phyloP scores from a whole-genome alignment of 768 basidiomycete genomes.

The Gloeostereum incarnatum region DNA sequence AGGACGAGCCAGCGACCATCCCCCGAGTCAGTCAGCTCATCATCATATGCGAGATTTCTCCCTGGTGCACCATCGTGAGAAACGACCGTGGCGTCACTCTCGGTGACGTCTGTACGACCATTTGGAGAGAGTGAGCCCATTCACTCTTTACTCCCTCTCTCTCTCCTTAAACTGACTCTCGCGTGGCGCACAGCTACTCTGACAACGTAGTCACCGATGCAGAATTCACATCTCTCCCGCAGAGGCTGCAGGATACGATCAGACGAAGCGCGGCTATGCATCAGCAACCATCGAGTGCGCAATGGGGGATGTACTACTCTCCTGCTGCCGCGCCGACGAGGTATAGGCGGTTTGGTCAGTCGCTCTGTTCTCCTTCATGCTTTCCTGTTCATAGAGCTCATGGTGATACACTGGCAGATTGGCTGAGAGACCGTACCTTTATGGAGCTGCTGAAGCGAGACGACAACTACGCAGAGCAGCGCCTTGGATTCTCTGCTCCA shows the following conservation, averaged over 20 bases:
- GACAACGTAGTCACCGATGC: constrained; percentile 57
- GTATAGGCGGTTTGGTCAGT: too few relatives aligned
- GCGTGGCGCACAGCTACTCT: constrained; percentile 41
- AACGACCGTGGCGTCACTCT: constrained; percentile 70
- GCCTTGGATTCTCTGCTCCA: constrained; percentile 44
- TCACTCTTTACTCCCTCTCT: background rate
- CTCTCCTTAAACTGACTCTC: constrained; percentile 2
- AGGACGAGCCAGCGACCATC: constrained; percentile 62
- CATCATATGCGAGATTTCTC: constrained; percentile 49
- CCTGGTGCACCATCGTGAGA: constrained; percentile 73
- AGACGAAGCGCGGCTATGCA: constrained; percentile 47
- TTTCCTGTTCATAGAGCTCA: background rate
- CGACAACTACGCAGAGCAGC: constrained; percentile 29
- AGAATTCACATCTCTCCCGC: constrained; percentile 52
- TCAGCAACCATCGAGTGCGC: constrained; percentile 12
- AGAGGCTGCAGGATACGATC: constrained; percentile 63
- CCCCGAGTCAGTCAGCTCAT: constrained; percentile 53
- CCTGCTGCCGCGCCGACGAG: background rate
- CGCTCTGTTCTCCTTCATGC: background rate
- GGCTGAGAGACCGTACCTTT: background rate
- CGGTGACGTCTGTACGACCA: constrained; percentile 59
- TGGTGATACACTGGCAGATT: background rate
- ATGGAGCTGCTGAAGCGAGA: constrained; percentile 28
- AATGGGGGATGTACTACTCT: background rate
- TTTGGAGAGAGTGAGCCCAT: constrained; percentile 68